Conservation (phyloP, 2,329 filamentous ascomycete genomes). For the Alternaria arborescens region DNA sequence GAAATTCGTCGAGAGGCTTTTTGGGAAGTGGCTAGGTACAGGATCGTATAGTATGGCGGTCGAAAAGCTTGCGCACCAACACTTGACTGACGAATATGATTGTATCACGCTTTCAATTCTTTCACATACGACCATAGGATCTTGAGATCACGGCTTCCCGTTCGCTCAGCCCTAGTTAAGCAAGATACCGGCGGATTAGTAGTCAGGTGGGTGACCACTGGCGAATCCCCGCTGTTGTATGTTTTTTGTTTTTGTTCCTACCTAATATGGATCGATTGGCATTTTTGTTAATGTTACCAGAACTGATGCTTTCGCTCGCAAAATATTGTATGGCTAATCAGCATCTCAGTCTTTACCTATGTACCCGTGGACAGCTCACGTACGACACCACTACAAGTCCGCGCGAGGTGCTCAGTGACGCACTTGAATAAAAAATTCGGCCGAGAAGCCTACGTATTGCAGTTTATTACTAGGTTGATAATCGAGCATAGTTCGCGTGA, state of each 20-base stretch:
- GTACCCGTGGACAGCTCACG: not conserved
- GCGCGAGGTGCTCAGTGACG: not conserved
- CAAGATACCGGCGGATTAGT: conserved; percentile 8
- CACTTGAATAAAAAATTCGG: not conserved
- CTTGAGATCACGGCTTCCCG: conserved; percentile 1
- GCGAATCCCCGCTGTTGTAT: conserved; percentile 16
- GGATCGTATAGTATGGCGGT: not conserved
- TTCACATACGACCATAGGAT: conserved; percentile 14
- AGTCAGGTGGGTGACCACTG: conserved; percentile 4
- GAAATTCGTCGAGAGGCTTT: conserved; percentile 73
- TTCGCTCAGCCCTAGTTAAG: conserved; percentile 8
- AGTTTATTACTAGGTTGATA: not conserved
- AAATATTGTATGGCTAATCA: not conserved
- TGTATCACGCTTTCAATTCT: not conserved
- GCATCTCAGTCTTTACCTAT: not conserved
- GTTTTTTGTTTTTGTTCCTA: not conserved
- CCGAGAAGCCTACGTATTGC: not conserved
- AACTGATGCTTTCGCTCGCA: not conserved
- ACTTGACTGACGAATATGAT: not conserved
- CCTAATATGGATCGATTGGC: not conserved
- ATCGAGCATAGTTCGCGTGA: not conserved
- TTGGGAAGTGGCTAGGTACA: conserved; percentile 49
- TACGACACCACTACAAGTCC: not conserved
- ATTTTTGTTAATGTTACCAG: not conserved
- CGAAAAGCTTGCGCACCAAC: not conserved